A percentile compares a stretch with the other conserved stretches of the same genome.
These are phyloP conservation scores for Somion occarium DNA, from an alignment of 1,284 basidiomycete species.

Conservation along the genomic window DNA sequence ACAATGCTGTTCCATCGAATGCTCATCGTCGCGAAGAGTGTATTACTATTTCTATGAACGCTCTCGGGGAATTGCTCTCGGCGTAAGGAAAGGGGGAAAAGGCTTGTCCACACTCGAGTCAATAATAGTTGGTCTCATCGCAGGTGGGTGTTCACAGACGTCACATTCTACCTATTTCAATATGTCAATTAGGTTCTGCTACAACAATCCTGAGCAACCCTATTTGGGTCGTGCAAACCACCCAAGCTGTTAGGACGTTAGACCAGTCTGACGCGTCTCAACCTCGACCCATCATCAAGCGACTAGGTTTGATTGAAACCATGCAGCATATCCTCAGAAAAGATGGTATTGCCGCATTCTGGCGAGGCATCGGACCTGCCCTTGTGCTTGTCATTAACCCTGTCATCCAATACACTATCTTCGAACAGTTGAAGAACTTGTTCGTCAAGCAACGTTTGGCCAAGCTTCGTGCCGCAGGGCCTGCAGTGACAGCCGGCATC, in stretches of 20 bases:
- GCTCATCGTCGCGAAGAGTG: constrained; percentile 39
- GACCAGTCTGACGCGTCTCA: constrained; percentile 25
- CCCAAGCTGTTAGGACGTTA: constrained; percentile 74
- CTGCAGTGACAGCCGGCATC: constrained; percentile 31
- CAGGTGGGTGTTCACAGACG: constrained; percentile 44
- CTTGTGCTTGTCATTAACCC: constrained; percentile 94
- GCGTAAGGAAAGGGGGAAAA: constrained; percentile 55
- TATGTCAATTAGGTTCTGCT: constrained; percentile 61
- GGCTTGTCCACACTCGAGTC: constrained; percentile 83
- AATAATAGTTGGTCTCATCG: constrained; percentile 86
- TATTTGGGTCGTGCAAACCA: constrained; percentile 94
- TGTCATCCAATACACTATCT: constrained; percentile 86
- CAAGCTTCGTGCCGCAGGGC: constrained; percentile 43
- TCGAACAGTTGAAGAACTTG: constrained; percentile 83
- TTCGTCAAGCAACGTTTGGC: constrained; percentile 57
- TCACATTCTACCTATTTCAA: background rate
- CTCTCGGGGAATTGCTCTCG: constrained; percentile 51
- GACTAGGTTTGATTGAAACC: constrained; percentile 67
- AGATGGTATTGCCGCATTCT: constrained; percentile 81
- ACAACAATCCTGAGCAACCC: constrained; percentile 93
- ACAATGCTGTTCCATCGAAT: background rate
- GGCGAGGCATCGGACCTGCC: constrained; percentile 95
- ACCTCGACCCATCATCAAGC: constrained; percentile 33
- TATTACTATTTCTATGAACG: constrained; percentile 86
- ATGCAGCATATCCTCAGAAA: constrained; percentile 70